These are phyloP conservation scores for Erigeron canadensis DNA, from an alignment of 129 eudicot genomes.

Conservation along the genomic window DNA sequence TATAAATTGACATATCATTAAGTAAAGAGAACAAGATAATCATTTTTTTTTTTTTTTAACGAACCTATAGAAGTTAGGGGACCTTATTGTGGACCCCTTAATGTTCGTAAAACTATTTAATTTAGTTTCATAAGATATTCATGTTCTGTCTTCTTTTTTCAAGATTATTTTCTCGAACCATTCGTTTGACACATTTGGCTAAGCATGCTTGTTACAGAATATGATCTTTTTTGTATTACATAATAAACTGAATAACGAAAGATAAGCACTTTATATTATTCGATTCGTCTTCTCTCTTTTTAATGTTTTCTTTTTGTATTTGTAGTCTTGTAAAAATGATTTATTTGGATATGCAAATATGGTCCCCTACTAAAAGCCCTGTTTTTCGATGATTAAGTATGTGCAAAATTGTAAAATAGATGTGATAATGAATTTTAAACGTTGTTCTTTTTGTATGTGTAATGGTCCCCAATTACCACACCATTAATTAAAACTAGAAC, in stretches of 20 bases:
- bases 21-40: background rate
- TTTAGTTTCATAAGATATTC: background rate
- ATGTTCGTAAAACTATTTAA: background rate
- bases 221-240: constrained; percentile 17
- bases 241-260: constrained; percentile 12
- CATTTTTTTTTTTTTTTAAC: too few species aligned
- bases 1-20: too few species aligned
- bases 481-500: constrained; percentile 12
- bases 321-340: constrained; percentile 2
- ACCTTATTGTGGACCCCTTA: constrained; percentile 13
- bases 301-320: background rate
- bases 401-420: constrained; percentile 23
- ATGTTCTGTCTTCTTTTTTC: constrained; percentile 22
- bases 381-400: constrained; percentile 27
- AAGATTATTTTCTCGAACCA: constrained; percentile 13
- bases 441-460: constrained; percentile 7
- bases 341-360: constrained; percentile 29
- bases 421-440: background rate
- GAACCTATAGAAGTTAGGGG: background rate
- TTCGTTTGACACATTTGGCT: constrained; percentile 12
- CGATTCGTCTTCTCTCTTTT: constrained; percentile 20
- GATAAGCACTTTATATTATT: constrained; percentile 24
- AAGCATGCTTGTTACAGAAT: constrained; percentile 31
- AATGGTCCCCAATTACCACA: constrained; percentile 36
- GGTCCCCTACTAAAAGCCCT: constrained; percentile 39